Conservation (phyloP, 2,329 filamentous ascomycete genomes). For the Thielaviopsis populi region DNA sequence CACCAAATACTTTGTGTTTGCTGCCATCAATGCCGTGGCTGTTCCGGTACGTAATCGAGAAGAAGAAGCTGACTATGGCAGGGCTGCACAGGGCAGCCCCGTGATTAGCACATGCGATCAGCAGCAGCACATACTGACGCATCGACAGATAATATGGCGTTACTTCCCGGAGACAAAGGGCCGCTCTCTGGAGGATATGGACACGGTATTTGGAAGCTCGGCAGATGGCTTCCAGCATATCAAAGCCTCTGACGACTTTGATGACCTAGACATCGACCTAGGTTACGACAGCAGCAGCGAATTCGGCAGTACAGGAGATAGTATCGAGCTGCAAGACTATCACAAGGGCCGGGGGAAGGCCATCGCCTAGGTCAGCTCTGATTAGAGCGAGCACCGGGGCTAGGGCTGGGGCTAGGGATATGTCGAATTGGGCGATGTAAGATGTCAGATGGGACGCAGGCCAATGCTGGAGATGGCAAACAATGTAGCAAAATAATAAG, state of each 20-base stretch:
- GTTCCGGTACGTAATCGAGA: constrained; percentile 26
- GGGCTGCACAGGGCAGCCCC: not conserved
- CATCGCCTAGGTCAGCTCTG: not conserved
- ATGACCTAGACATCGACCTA: not conserved
- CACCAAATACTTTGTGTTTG: constrained; percentile 43
- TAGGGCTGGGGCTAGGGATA: not conserved
- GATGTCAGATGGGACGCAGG: not conserved
- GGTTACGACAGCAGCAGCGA: not conserved
- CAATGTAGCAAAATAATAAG: not conserved
- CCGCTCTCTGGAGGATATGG: constrained; percentile 31
- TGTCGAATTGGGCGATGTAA: not conserved
- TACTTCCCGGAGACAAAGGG: constrained; percentile 33
- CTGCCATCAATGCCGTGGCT: constrained; percentile 35
- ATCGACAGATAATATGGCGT: constrained; percentile 26
- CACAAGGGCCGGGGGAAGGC: not conserved
- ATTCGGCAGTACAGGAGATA: not conserved
- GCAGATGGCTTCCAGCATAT: not conserved
- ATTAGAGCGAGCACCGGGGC: not conserved
- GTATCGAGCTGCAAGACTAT: constrained; percentile 2
- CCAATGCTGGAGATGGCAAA: not conserved
- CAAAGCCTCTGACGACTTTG: not conserved
- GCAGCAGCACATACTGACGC: not conserved
- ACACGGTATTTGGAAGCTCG: constrained; percentile 26
- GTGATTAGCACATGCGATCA: not conserved
- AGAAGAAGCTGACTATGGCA: not conserved